Evolutionary conservation across 805 yeast species (phyloP).

Genomic region (Teunomyces atbi): DNA sequence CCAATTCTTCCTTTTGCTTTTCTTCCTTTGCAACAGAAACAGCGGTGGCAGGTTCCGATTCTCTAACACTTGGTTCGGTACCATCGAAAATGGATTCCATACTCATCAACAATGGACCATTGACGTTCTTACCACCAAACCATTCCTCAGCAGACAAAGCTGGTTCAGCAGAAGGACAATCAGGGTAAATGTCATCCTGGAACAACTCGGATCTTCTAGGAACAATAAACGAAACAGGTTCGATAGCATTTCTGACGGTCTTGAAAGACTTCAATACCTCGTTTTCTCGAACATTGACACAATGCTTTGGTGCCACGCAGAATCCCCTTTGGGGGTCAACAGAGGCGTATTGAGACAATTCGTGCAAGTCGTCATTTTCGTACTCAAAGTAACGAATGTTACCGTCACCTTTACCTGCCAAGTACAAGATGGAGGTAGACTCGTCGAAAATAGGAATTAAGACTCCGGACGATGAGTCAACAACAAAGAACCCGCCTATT

Average conservation of each 20-base stretch:
- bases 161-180: conserved; percentile 76
- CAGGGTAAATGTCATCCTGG: conserved; percentile 91
- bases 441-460: conserved; percentile 89
- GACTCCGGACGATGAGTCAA: conserved; percentile 92
- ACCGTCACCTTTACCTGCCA: conserved; percentile 98
- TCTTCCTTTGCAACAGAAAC: conserved; percentile 26
- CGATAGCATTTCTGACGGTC: conserved; percentile 85
- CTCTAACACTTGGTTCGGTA: conserved; percentile 47
- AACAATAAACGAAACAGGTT: conserved; percentile 88
- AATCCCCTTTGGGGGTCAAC: conserved; percentile 95
- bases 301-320: conserved; percentile 82
- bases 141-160: conserved; percentile 80
- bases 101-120: conserved; percentile 76
- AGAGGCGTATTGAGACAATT: conserved; percentile 85
- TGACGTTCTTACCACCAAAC: conserved; percentile 72
- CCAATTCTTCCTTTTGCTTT: conserved; percentile 16
- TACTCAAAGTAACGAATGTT: conserved; percentile 92
- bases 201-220: conserved; percentile 93
- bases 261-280: conserved; percentile 83
- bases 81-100: conserved; percentile 84
- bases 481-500: conserved; percentile 79
- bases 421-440: conserved; percentile 71
- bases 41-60: conserved; percentile 35
- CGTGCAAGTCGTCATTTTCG: conserved; percentile 77
- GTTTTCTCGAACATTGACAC: conserved; percentile 75